Base-by-base conservation (phyloP, 306 rosid species). In the Quercus robur region DNA sequence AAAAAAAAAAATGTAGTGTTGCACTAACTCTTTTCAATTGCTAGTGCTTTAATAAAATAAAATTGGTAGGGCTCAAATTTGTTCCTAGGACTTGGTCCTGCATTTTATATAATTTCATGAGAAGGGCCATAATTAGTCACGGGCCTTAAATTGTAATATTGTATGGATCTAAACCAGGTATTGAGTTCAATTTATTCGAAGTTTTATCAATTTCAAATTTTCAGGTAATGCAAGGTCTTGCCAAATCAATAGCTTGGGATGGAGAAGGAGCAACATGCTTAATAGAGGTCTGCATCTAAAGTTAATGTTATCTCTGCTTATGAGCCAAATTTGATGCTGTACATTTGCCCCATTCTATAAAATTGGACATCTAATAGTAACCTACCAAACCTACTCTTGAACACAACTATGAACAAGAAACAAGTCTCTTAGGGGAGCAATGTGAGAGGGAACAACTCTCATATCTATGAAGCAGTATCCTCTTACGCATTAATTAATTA, bases 191-290 rank as follows among this genome's bases (percentile, higher is more conserved):
- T 26, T 54, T n/a, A 54, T 59, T 25, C 61, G 10, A 56, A 77
- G 26, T 73, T 77, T n/a, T 77, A 38, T 20, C 54, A 58, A 67
- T 28, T 51, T 77, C 66, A 33, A 52, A 73, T 62, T 86, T 79
- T 44, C 83, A 93, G 99, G 93, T 93, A 74, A 95, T 93, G 99
- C 97, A 95, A 91, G 97, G 99, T 85, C 99, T 95, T 76, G 99
- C 97, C 68, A 95, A 93, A 87, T 95, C 98, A 56, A 84, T 95
- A 83, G 97, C 98, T 74, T 95, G 97, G 97, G 99, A 93, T 80
- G 99, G 99, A 78, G 98, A 95, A 86, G 98, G 99, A 75, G 99
- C 99, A 75, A 95, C 99, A 17, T 95, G 98, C 88, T 92, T 95
- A 19, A 86, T 93, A 84, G 99, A 95, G 97, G 99, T 95, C 25